These are phyloP conservation scores for Boletus rubroflammeus DNA, from an alignment of 768 basidiomycete species.

Conservation along the genomic window DNA sequence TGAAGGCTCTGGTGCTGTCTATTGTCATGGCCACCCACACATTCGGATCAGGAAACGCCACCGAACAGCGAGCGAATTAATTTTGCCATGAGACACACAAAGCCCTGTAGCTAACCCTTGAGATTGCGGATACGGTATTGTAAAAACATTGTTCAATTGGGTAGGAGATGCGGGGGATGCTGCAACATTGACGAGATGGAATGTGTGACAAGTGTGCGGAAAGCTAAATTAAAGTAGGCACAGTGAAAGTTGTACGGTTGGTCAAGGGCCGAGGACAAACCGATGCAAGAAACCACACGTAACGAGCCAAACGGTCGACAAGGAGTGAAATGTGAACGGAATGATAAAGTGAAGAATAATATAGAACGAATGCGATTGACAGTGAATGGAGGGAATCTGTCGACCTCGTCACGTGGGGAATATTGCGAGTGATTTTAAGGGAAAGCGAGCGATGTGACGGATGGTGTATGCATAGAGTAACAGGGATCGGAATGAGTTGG, in stretches of 20 bases:
- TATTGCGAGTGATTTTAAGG: constrained; percentile 42
- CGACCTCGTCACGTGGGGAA: constrained; percentile 49
- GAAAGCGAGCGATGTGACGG: constrained; percentile 45
- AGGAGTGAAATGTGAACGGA: constrained; percentile 36
- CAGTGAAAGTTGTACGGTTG: constrained; percentile 28
- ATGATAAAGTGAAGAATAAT: constrained; percentile 85
- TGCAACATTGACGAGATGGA: constrained; percentile 43
- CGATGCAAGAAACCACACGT: constrained; percentile 33
- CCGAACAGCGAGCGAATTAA: constrained; percentile 7
- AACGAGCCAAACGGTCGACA: constrained; percentile 37
- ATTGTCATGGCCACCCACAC: constrained; percentile 11
- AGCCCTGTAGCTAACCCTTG: constrained; percentile 31
- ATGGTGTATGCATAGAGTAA: constrained; percentile 57
- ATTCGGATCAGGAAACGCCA: constrained; percentile 11
- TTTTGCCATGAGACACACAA: constrained; percentile 12
- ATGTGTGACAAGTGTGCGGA: constrained; percentile 28
- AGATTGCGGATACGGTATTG: constrained; percentile 31
- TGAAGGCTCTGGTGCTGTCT: constrained; percentile 8
- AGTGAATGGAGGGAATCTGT: constrained; percentile 47
- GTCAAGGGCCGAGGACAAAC: constrained; percentile 24
- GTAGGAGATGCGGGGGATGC: constrained; percentile 38
- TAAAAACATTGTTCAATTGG: constrained; percentile 40
- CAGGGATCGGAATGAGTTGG: constrained; percentile 40
- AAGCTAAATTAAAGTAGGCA: constrained; percentile 33
- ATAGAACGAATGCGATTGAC: constrained; percentile 57